Evolutionary conservation across 129 eudicot species (phyloP).

Genomic region (carrot (Daucus carota)): DH1_v3.0 NC_030386.2:17131001-17131500

Average conservation of each 20-base stretch:
- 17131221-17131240: slow-evolving; percentile 1
- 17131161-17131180: slow-evolving; percentile 23
- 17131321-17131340: background rate
- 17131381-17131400: background rate
- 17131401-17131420: background rate
- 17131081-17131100: slow-evolving; percentile 12
- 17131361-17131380: background rate
- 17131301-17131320: background rate
- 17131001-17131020: slow-evolving; percentile 19
- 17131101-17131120: slow-evolving; percentile 22
- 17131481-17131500: too few species aligned
- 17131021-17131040: background rate
- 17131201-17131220: slow-evolving; percentile 24
- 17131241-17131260: background rate
- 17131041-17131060: slow-evolving; percentile 7
- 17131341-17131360: background rate
- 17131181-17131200: slow-evolving; percentile 36
- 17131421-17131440: too few species aligned
- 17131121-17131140: slow-evolving; percentile 24
- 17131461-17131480: too few species aligned
- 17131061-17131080: slow-evolving; percentile 11
- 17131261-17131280: background rate
- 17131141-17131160: slow-evolving; percentile 6
- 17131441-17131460: too few species aligned
- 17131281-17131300: background rate